Evolutionary conservation across 352 stramenopile species (phyloP).

Genomic region (Phytophthora fragariae): DNA sequence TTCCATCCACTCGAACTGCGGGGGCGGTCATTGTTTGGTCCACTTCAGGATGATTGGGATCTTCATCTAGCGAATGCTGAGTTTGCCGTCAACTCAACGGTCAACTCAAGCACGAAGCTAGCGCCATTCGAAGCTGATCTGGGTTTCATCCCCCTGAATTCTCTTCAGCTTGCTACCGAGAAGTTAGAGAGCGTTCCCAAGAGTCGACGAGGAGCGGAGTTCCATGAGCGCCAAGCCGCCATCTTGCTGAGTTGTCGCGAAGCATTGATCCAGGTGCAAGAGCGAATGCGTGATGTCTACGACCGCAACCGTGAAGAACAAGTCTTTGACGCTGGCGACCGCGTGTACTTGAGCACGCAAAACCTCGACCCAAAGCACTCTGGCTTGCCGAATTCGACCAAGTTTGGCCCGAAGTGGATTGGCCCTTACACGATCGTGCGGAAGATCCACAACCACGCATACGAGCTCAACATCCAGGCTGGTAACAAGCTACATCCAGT

Average conservation of each 20-base stretch:
- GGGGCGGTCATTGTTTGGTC: background rate
- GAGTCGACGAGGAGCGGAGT: constrained; percentile 1
- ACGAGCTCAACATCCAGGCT: constrained; percentile 31
- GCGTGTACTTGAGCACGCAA: background rate
- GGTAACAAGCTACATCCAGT: constrained; percentile 24
- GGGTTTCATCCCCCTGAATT: constrained; percentile 9
- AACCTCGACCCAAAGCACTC: background rate
- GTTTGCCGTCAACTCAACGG: background rate
- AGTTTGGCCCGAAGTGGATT: constrained; percentile 8
- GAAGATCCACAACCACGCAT: constrained; percentile 28
- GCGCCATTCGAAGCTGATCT: constrained; percentile 26
- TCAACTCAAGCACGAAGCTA: background rate
- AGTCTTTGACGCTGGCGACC: constrained; percentile 19
- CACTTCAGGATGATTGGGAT: constrained; percentile 21
- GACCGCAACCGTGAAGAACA: constrained; percentile 16
- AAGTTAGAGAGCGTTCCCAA: background rate
- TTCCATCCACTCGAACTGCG: background rate
- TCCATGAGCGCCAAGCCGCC: constrained; percentile 16
- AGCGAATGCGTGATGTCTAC: constrained; percentile 23
- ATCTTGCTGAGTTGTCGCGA: constrained; percentile 15
- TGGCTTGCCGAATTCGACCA: background rate
- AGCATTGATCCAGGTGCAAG: constrained; percentile 16
- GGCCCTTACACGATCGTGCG: constrained; percentile 12
- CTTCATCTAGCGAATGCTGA: constrained; percentile 9
- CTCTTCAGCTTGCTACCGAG: background rate